A percentile compares a stretch with the other conserved stretches of the same genome.
These are phyloP conservation scores for Lobosporangium transversale DNA, from an alignment of 192 early-diverging fungal species.

Conservation along the genomic window DNA sequence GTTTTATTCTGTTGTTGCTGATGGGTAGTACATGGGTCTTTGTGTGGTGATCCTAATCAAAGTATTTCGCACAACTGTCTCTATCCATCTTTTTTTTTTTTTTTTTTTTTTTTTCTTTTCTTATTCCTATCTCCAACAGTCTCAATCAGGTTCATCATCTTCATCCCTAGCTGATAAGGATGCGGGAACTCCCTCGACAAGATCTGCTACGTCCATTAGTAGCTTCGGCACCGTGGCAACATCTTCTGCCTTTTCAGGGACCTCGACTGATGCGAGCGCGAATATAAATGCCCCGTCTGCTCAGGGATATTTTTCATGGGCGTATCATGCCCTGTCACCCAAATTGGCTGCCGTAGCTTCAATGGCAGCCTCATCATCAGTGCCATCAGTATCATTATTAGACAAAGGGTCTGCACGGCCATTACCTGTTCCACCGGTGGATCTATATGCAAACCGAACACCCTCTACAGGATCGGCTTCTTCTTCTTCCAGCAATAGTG, in stretches of 20 bases:
- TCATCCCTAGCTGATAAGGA: not conserved
- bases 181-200: not conserved
- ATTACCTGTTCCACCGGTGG: constrained; percentile 26
- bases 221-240: not conserved
- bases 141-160: not conserved
- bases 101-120: not conserved
- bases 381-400: no score
- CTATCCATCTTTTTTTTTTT: no score
- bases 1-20: not conserved
- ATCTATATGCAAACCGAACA: constrained; percentile 8
- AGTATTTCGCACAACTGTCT: no score
- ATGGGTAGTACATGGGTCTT: not conserved
- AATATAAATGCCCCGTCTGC: not conserved
- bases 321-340: constrained; percentile 28
- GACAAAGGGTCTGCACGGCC: constrained; percentile 25
- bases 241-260: no score
- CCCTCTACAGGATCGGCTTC: constrained; percentile 23
- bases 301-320: constrained; percentile 29
- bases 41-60: no score
- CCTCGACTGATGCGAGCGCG: no score
- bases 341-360: constrained; percentile 37
- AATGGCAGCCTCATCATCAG: no score
- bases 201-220: not conserved
- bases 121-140: not conserved
- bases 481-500: no score